Base-by-base conservation (phyloP, 805 yeast genomes). In the Yarrowia phangngaensis region DNA sequence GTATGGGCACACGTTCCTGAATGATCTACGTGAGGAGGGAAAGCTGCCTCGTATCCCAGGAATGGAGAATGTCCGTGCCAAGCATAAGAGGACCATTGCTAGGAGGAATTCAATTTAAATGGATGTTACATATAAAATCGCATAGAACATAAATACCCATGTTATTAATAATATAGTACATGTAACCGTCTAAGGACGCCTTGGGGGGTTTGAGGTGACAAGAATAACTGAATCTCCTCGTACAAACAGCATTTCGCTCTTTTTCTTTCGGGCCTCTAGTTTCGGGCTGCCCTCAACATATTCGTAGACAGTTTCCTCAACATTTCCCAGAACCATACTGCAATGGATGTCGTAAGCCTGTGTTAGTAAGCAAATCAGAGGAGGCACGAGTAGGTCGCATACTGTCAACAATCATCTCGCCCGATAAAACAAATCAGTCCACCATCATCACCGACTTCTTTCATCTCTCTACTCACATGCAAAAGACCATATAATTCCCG, bases 151-250 rank as follows among this genome's bases (percentile, higher is more conserved):
- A 6, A 3, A 24, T 26, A 26, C n/a, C 14, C n/a, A 26, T 35
- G 11, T 14, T n/a, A 8, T 13, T 22, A 28, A 11, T 20, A 33
- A 32, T 24, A 35, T 36, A 29, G 19, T 34, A 26, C 50, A 46
- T 46, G 45, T 20, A 30, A 11, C 17, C 8, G 12, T 34, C n/a
- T 29, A 47, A 20, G 22, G 23, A 16, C 50, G 30, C 34, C 41
- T 50, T 12, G 40, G 51, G 26, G 50, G 50, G 19, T 36, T 48
- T 4, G 80, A 72, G 48, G 83, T 79, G 48, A 92, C 81, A 57
- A 89, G 73, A 43, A 94, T 86, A 33, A 92, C 97, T 3, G 94
- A 80, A 67, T 92, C 98, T n/a, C 99, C 99, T 70, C 99, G 81
- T 12, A 92, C 89, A 67, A 90, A 90, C 32, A 92, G 80, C 88